phyloP scores from a whole-genome alignment of 2,329 filamentous ascomycete species.

The Penicillium hordei region DNA sequence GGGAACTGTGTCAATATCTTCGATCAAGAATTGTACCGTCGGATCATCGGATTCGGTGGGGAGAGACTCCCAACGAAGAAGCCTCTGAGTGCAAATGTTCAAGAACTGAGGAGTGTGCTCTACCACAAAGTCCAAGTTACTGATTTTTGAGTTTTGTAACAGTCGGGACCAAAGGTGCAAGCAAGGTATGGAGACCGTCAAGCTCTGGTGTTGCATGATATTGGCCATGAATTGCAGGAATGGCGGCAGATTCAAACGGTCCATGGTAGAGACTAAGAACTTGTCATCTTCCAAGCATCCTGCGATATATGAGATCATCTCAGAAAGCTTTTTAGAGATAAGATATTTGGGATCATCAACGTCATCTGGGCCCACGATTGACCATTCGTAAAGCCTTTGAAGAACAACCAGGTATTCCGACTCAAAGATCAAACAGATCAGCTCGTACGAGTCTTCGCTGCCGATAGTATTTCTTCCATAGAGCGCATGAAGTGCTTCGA shows the following conservation, averaged over 20 bases:
- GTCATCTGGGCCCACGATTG: slow-evolving; percentile 73
- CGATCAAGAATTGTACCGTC: slow-evolving; percentile 77
- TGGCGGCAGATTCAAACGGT: slow-evolving; percentile 64
- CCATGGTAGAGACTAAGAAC: slow-evolving; percentile 57
- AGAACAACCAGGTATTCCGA: slow-evolving; percentile 70
- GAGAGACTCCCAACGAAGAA: slow-evolving; percentile 84
- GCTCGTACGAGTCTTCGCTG: slow-evolving; percentile 73
- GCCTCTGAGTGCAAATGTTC: slow-evolving; percentile 76
- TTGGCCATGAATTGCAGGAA: slow-evolving; percentile 78
- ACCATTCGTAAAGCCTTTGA: slow-evolving; percentile 75
- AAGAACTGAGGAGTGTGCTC: slow-evolving; percentile 71
- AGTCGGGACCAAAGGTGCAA: slow-evolving; percentile 87
- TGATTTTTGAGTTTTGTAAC: slow-evolving; percentile 69
- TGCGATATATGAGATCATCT: slow-evolving; percentile 84
- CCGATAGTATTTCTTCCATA: slow-evolving; percentile 73
- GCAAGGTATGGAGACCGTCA: slow-evolving; percentile 90
- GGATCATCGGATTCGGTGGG: slow-evolving; percentile 79
- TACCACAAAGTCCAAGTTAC: slow-evolving; percentile 57
- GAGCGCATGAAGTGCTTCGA: slow-evolving; percentile 80
- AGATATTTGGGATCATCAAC: slow-evolving; percentile 90
- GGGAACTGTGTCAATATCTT: slow-evolving; percentile 92
- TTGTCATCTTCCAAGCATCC: slow-evolving; percentile 80
- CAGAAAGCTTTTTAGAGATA: slow-evolving; percentile 88
- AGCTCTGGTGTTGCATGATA: slow-evolving; percentile 79
- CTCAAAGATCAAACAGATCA: slow-evolving; percentile 78